Percentiles rank a stretch among this genome's conserved stretches.
These are phyloP conservation scores for Closterium sp. DNA, from an alignment of 139 green algal genomes.

Conservation along the genomic window DNA sequence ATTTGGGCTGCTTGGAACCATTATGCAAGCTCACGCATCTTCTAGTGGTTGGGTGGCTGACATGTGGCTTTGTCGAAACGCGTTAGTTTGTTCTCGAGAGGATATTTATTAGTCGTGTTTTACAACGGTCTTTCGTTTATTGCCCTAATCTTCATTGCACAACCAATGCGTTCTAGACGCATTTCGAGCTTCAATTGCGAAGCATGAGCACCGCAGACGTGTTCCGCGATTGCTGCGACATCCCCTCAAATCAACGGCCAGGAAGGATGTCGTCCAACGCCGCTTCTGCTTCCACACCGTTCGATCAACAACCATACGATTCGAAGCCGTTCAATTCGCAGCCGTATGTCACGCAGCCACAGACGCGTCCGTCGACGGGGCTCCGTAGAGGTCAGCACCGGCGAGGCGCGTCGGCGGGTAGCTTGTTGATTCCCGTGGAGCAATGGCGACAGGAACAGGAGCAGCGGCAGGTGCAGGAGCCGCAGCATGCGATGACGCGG, in stretches of 20 bases:
- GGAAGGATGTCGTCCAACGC: neutral
- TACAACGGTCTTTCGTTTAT: neutral
- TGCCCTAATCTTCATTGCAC: neutral
- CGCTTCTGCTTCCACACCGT: neutral
- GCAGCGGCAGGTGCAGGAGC: neutral
- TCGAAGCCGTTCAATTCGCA: too few species aligned
- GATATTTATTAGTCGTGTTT: neutral
- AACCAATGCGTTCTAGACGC: neutral
- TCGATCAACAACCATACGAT: neutral
- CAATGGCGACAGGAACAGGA: neutral
- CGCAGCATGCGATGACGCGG: neutral
- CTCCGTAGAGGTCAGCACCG: neutral
- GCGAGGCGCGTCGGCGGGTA: neutral
- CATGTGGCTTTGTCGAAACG: too few species aligned
- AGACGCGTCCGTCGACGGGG: neutral
- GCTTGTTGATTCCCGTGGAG: neutral
- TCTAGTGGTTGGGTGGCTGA: too few species aligned
- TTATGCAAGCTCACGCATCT: too few species aligned
- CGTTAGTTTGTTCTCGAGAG: too few species aligned
- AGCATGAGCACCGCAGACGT: neutral
- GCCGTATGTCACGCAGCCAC: neutral
- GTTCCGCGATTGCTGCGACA: neutral
- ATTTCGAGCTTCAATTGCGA: neutral
- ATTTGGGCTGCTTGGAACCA: too few species aligned
- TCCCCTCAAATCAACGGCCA: neutral